A percentile compares a stretch with the other conserved stretches of the same genome.
These are phyloP conservation scores for Cordyceps farinosa DNA, from an alignment of 2,329 filamentous ascomycete species.

Conservation along the genomic window DNA sequence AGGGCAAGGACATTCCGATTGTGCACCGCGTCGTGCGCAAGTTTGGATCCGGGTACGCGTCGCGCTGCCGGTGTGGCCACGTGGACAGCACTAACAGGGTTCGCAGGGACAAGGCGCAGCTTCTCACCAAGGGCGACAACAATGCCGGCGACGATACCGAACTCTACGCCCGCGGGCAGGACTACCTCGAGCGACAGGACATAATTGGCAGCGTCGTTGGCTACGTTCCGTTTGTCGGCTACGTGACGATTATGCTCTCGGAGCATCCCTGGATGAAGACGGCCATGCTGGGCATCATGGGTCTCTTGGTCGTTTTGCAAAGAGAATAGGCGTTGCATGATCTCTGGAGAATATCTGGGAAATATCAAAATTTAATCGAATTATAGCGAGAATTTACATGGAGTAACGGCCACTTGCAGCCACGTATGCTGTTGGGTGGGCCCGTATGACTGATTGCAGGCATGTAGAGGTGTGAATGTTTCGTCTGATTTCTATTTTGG, in stretches of 20 bases:
- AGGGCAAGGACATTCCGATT: slow-evolving; percentile 94
- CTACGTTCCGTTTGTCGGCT: slow-evolving; percentile 92
- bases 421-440: too few relatives aligned
- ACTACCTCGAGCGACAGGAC: slow-evolving; percentile 80
- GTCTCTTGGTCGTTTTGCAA: slow-evolving; percentile 86
- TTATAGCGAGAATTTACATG: not conserved
- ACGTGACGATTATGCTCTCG: slow-evolving; percentile 91
- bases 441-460: too few relatives aligned
- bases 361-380: not conserved
- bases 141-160: slow-evolving; percentile 92
- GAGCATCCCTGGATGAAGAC: slow-evolving; percentile 98
- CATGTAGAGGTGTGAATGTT: too few relatives aligned
- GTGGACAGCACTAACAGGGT: not conserved
- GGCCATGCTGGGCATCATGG: slow-evolving; percentile 92
- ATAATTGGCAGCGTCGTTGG: slow-evolving; percentile 90
- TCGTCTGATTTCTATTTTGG: too few relatives aligned
- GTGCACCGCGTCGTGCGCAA: slow-evolving; percentile 87
- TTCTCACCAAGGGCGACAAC: slow-evolving; percentile 97
- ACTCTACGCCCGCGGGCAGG: slow-evolving; percentile 76
- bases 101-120: slow-evolving; percentile 54
- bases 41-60: slow-evolving; percentile 54
- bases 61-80: not conserved
- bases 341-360: not conserved
- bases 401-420: too few relatives aligned
- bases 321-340: slow-evolving; percentile 57